These are phyloP conservation scores for Termitomyces sp. DNA, from an alignment of 768 basidiomycete species.

Conservation along the genomic window DNA sequence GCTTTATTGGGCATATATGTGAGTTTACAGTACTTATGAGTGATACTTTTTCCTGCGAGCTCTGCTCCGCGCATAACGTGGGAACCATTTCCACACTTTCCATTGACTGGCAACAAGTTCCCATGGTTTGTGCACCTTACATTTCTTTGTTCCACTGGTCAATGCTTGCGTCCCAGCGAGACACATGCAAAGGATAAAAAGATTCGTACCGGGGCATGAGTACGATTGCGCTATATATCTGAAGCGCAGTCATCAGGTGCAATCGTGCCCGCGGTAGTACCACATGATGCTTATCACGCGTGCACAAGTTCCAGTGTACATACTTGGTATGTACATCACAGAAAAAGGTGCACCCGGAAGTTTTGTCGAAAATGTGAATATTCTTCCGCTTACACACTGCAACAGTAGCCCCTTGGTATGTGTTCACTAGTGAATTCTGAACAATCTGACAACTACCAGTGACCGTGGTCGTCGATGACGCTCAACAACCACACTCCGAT, in stretches of 20 bases:
- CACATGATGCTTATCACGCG: conserved; percentile 3
- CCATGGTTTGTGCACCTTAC: not conserved
- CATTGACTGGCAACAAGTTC: conserved; percentile 16
- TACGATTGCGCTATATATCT: not conserved
- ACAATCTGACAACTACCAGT: not conserved
- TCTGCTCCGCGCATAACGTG: conserved; percentile 57
- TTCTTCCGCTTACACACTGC: not conserved
- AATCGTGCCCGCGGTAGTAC: not conserved
- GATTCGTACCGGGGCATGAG: not conserved
- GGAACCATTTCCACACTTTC: conserved; percentile 66
- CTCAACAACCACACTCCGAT: conserved; percentile 1
- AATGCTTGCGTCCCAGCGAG: not conserved
- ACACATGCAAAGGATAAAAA: not conserved
- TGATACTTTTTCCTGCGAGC: conserved; percentile 44
- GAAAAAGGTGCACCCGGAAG: not conserved
- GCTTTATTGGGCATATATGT: conserved; percentile 9
- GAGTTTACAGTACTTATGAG: conserved; percentile 17
- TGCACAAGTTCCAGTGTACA: not conserved
- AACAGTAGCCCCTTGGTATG: conserved; percentile 3
- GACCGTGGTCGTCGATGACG: not conserved
- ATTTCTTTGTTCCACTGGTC: not conserved
- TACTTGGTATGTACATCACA: not conserved
- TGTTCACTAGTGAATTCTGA: not conserved
- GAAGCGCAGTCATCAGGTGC: not conserved
- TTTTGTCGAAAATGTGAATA: not conserved